phyloP scores from a whole-genome alignment of 2,329 filamentous ascomycete genomes.

The Corniculantispora saksenae region DNA sequence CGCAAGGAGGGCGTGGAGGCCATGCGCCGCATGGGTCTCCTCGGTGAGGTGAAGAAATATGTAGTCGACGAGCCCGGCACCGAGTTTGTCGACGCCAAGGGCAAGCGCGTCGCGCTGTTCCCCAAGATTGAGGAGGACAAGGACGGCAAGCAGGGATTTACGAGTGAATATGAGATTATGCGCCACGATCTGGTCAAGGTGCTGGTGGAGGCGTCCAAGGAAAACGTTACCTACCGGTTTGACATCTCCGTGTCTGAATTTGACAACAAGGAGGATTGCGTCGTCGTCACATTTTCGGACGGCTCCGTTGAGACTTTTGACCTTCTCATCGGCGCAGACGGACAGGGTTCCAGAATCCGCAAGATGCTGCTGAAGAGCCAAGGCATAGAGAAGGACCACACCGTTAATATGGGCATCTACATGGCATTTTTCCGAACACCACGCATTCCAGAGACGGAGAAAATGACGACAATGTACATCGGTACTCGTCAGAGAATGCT shows the following conservation, averaged over 20 bases:
- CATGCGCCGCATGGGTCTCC: constrained; percentile 41
- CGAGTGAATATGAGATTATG: constrained; percentile 62
- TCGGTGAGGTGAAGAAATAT: constrained; percentile 36
- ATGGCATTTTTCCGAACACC: constrained; percentile 31
- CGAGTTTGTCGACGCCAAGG: constrained; percentile 43
- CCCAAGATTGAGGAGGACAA: constrained; percentile 43
- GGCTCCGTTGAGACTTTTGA: constrained; percentile 47
- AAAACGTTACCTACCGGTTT: constrained; percentile 31
- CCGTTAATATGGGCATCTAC: constrained; percentile 25
- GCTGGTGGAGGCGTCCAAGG: constrained; percentile 44
- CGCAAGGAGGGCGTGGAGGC: constrained; percentile 43
- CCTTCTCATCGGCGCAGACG: constrained; percentile 53
- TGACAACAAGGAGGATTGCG: constrained; percentile 26
- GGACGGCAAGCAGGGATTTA: constrained; percentile 41
- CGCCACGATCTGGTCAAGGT: constrained; percentile 54
- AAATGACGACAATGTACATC: constrained; percentile 30
- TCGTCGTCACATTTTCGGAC: constrained; percentile 38
- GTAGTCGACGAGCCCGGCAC: constrained; percentile 52
- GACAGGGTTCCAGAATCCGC: constrained; percentile 49
- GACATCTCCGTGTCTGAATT: constrained; percentile 28
- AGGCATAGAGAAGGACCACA: not conserved
- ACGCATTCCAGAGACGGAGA: not conserved
- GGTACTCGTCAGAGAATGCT: constrained; percentile 33
- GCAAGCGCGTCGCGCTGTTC: constrained; percentile 42
- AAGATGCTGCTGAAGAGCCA: constrained; percentile 33